Base-by-base conservation (phyloP, 306 rosid genomes). In the Senna tora region DNA sequence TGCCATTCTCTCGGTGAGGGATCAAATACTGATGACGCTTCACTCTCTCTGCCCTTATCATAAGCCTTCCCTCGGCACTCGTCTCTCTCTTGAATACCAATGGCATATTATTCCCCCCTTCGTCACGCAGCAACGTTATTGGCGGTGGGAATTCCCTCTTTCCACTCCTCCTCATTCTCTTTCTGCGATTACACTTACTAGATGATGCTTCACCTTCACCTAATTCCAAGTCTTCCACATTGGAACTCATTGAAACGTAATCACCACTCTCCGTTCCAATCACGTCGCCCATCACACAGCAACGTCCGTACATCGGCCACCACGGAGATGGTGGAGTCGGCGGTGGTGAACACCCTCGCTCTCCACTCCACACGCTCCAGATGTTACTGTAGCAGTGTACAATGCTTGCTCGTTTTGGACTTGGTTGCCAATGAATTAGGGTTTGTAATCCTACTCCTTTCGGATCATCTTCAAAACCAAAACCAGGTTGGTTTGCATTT, bases 261-360 rank as follows among this genome's bases (percentile, higher is more conserved):
- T 86, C 87, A 0, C 92, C 96, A 13, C 92, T 92, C 67, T 90
- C 95, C 1, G 92, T 60, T 15, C 98, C 98, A 1, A 90, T 84
- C 60, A 85, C 17, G 51, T 90, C 96, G 15, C 73, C 92, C 57
- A 73, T 55, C 5, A 52, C 56, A 0, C 17, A 25, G 2, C 79
- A 60, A 6, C 9, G 30, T 25, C 30, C 30, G 5, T 70, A 59
- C 13, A 55, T 13, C 5, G 61, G 38, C 5, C 64, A 3, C 3
- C 76, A 14, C 15, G 52, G 20, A n/a, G n/a, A n/a, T 6, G 12
- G 12, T n/a, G 43, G n/a, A n/a, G n/a, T n/a, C n/a, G n/a, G 17
- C 0, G 15, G 32, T 15, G 60, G 55, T 25, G 30, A 25, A 25
- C 30, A n/a, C n/a, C n/a, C 2, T 25, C 30, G 30, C 30, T 25